Evolutionary conservation across 2,329 filamentous ascomycete species (phyloP).

Genomic region (Sarocladium oryzae): DNA sequence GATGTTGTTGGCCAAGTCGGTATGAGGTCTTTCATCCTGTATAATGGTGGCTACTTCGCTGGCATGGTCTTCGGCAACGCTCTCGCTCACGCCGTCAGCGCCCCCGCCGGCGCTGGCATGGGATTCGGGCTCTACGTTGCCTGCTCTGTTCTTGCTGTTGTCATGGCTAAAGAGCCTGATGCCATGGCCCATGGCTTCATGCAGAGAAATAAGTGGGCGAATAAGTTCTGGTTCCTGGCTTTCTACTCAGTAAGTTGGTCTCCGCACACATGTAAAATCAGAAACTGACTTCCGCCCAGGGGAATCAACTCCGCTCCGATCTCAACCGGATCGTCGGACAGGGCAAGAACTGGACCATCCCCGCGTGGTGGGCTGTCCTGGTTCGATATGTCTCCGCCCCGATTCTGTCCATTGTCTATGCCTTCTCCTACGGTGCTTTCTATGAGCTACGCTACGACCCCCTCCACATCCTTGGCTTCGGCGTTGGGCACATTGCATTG

Average conservation of each 20-base stretch:
- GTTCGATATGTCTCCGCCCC: slow-evolving; percentile 44
- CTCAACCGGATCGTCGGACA: slow-evolving; percentile 47
- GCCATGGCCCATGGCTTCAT: slow-evolving; percentile 24
- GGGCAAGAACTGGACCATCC: slow-evolving; percentile 51
- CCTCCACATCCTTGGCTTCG: slow-evolving; percentile 43
- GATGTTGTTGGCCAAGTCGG: slow-evolving; percentile 39
- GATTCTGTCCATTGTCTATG: slow-evolving; percentile 43
- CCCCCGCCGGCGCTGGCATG: slow-evolving; percentile 40
- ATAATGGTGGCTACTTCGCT: slow-evolving; percentile 47
- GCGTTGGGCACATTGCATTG: slow-evolving; percentile 39
- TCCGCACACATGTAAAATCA: background rate
- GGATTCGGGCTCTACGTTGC: slow-evolving; percentile 46
- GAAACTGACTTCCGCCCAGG: slow-evolving; percentile 26
- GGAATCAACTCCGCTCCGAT: slow-evolving; percentile 49
- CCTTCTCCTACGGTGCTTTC: slow-evolving; percentile 45
- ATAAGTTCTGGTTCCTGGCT: slow-evolving; percentile 44
- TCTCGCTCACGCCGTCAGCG: slow-evolving; percentile 39
- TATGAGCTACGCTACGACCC: slow-evolving; percentile 41
- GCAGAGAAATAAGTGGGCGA: slow-evolving; percentile 26
- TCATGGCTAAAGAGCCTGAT: slow-evolving; percentile 37
- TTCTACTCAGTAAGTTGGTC: slow-evolving; percentile 48
- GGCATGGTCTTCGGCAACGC: slow-evolving; percentile 45
- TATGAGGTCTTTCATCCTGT: slow-evolving; percentile 33
- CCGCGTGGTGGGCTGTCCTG: slow-evolving; percentile 41
- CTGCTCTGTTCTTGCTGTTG: slow-evolving; percentile 30